Conservation (phyloP, 2,329 filamentous ascomycete species). For the Colletotrichum chlorophyti region DNA sequence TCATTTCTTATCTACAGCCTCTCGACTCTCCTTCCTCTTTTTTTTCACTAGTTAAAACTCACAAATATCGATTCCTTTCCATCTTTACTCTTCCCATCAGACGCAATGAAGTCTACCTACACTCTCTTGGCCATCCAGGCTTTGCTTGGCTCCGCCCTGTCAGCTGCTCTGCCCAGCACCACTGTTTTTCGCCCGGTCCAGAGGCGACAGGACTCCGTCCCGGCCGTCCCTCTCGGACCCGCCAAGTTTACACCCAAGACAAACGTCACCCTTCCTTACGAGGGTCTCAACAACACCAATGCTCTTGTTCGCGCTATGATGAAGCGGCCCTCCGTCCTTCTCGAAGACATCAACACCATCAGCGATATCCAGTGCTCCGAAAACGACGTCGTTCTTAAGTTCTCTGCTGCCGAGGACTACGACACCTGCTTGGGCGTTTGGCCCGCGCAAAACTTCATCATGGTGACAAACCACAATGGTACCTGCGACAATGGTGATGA, state of each 20-base stretch:
- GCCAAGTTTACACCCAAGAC: constrained; percentile 30
- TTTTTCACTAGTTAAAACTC: too few relatives aligned
- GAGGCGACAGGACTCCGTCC: constrained; percentile 1
- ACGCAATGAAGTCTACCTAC: background rate
- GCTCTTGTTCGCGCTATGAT: constrained; percentile 24
- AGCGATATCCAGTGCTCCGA: constrained; percentile 19
- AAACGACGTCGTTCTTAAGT: constrained; percentile 26
- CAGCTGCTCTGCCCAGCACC: constrained; percentile 12
- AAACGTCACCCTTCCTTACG: constrained; percentile 29
- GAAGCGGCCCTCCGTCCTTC: constrained; percentile 30
- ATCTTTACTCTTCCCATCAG: background rate
- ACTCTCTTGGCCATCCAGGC: constrained; percentile 19
- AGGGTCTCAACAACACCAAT: constrained; percentile 24
- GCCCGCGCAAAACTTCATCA: constrained; percentile 35
- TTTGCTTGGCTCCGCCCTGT: background rate
- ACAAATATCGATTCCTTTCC: background rate
- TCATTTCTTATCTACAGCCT: background rate
- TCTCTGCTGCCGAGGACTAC: constrained; percentile 26
- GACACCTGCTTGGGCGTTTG: constrained; percentile 29
- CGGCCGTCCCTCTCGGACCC: constrained; percentile 4
- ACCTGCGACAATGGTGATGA: constrained; percentile 46
- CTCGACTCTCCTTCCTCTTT: too few relatives aligned
- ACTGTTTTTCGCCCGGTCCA: constrained; percentile 16
- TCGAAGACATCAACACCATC: constrained; percentile 30
- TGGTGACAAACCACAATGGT: constrained; percentile 50